Evolutionary conservation across 2,329 filamentous ascomycete species (phyloP).

Genomic region (Alternaria brassicae): DNA sequence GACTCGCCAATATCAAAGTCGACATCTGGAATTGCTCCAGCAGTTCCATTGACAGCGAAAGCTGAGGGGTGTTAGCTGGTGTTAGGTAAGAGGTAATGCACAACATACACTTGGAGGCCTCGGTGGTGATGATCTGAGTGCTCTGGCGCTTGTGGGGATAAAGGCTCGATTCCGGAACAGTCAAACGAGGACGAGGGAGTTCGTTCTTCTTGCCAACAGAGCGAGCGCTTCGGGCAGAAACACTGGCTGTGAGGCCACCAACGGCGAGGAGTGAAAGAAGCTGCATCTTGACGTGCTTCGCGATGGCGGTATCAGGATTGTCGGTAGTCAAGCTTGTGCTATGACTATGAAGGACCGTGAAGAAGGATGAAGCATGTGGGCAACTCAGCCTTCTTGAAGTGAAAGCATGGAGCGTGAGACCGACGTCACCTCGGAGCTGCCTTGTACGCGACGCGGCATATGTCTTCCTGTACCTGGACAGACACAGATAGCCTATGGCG

Average conservation of each 20-base stretch:
- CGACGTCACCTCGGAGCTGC: constrained; percentile 20
- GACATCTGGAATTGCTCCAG: constrained; percentile 56
- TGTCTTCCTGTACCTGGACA: constrained; percentile 15
- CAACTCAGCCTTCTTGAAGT: constrained; percentile 7
- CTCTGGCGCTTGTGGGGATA: constrained; percentile 32
- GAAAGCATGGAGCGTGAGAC: background rate
- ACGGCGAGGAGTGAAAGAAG: constrained; percentile 43
- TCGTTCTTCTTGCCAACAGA: constrained; percentile 42
- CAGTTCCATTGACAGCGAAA: constrained; percentile 49
- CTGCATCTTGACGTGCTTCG: constrained; percentile 34
- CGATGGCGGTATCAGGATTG: background rate
- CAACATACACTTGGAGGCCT: constrained; percentile 31
- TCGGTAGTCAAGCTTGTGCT: constrained; percentile 6
- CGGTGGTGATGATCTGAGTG: constrained; percentile 51
- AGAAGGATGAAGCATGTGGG: background rate
- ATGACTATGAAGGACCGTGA: constrained; percentile 10
- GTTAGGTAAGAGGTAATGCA: too few relatives aligned
- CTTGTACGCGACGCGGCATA: constrained; percentile 10
- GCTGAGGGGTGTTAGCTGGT: constrained; percentile 29
- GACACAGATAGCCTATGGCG: constrained; percentile 15
- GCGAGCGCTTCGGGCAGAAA: constrained; percentile 38
- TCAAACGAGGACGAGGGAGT: constrained; percentile 36
- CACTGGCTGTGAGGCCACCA: constrained; percentile 35
- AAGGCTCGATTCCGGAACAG: constrained; percentile 24
- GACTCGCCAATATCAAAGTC: constrained; percentile 55